Base-by-base conservation (phyloP, 768 basidiomycete genomes). In the Coprinopsis strossmayeri region DNA sequence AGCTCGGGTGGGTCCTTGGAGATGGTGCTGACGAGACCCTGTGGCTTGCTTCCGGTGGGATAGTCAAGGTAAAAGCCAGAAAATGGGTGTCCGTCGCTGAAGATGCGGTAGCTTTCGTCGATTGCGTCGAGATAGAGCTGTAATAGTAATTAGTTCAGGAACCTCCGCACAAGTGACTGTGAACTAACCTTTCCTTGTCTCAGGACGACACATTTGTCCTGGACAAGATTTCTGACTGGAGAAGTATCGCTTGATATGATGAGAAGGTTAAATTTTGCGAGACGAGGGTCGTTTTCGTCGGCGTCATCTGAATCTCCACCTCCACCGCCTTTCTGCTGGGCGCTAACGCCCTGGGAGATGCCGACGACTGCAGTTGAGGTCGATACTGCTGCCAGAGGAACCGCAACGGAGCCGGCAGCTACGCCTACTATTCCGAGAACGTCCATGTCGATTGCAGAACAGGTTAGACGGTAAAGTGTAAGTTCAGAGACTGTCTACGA, bases 1-100 rank as follows among this genome's bases (percentile, higher is more conserved):
- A 64, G 57, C 50, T 65, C 64, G 1, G 64, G 64, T 10, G 62
- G 64, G 17, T 65, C 61, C 3, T 35, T 37, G 5, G 57, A 56
- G 46, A 65, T 65, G 4, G 64, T 65, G 59, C 60, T 60, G 34
- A 64, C 64, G 20, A 64, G 61, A 12, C 58, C 60, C 0, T 59
- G 49, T 2, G 61, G 59, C 40, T 62, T 65, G 3, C 46, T 25
- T 0, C 54, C 62, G 5, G 48, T 55, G 2, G 64, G 64, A 25
- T 64, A 64, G 2, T 65, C 64, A 52, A 62, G 46, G 45, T 60
- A 65, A 49, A 65, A 65, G 0, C 64, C 64, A 0, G 64, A 58
- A 51, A 64, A 65, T 0, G 62, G 57, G 41, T 64, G 64, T 0
- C 59, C 64, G 40, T 62, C 61, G 4, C 24, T 27, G 50, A 61